phyloP scores from a whole-genome alignment of 208 protist genomes.

The Acanthamoeba lenticulata region DNA sequence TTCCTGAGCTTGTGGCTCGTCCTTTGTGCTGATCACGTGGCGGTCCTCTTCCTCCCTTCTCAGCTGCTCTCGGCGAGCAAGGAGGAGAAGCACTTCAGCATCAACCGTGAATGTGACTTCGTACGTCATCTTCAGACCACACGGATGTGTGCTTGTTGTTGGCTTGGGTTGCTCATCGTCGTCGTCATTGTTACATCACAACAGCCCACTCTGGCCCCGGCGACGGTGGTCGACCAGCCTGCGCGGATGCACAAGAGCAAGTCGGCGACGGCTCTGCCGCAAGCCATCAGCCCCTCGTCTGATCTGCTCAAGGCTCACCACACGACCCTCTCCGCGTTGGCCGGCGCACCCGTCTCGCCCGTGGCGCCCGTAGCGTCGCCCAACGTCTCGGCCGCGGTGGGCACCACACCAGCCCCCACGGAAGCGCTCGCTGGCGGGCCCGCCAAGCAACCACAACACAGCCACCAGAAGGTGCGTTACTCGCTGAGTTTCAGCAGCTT shows the following conservation, averaged over 20 bases:
- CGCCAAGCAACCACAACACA: too few relatives aligned
- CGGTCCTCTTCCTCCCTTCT: not conserved
- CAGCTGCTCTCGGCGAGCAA: not conserved
- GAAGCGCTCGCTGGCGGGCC: too few relatives aligned
- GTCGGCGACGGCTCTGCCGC: not conserved
- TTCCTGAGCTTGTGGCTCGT: not conserved
- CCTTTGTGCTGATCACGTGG: not conserved
- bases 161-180: not conserved
- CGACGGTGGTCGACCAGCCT: not conserved
- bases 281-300: constrained; percentile 44
- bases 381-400: too few relatives aligned
- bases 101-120: constrained; percentile 46
- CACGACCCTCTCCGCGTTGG: not conserved
- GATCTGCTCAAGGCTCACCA: constrained; percentile 28
- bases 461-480: too few relatives aligned
- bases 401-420: too few relatives aligned
- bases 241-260: constrained; percentile 23
- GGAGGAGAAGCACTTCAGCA: not conserved
- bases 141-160: too few relatives aligned
- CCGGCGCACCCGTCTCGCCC: not conserved
- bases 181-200: not conserved
- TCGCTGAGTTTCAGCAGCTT: too few relatives aligned
- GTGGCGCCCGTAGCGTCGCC: too few relatives aligned
- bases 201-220: not conserved
- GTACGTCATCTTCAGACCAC: not conserved